phyloP scores from a whole-genome alignment of 768 basidiomycete species.

The Tremella yokohamensis region DNA sequence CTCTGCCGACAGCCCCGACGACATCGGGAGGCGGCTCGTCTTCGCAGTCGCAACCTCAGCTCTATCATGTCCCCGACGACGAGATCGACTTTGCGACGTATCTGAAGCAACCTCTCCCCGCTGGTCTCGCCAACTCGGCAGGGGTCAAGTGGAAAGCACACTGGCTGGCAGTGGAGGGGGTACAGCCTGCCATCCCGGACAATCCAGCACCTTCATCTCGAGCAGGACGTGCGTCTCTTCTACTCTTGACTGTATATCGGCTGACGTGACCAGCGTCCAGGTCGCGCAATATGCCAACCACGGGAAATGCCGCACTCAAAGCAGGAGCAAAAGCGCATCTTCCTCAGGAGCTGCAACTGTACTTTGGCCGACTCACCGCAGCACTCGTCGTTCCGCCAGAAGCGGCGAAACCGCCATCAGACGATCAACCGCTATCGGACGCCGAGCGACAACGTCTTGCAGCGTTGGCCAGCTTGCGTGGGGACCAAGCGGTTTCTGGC shows the following conservation, averaged over 20 bases:
- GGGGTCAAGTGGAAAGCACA: constrained; percentile 62
- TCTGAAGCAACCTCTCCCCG: constrained; percentile 57
- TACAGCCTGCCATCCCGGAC: constrained; percentile 92
- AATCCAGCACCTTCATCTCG: constrained; percentile 62
- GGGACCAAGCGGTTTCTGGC: constrained; percentile 86
- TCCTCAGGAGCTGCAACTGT: constrained; percentile 87
- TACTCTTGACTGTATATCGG: background rate
- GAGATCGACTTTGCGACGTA: constrained; percentile 95
- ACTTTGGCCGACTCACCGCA: constrained; percentile 84
- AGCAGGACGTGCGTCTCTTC: constrained; percentile 35
- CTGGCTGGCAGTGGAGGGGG: constrained; percentile 97
- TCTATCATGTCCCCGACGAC: constrained; percentile 93
- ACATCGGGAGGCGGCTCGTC: constrained; percentile 1
- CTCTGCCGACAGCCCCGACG: constrained; percentile 18
- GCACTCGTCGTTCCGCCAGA: constrained; percentile 58
- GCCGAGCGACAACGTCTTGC: constrained; percentile 68
- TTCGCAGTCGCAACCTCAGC: constrained; percentile 24
- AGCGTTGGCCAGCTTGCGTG: constrained; percentile 80
- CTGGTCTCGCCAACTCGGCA: constrained; percentile 34
- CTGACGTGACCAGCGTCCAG: background rate
- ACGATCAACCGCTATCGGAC: constrained; percentile 54
- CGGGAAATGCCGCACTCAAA: constrained; percentile 51
- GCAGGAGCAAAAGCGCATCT: constrained; percentile 86
- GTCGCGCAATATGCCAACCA: constrained; percentile 15
- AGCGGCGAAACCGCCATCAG: constrained; percentile 13